Base-by-base conservation (phyloP, 768 basidiomycete genomes). In the Agaricus subrufescens region DNA sequence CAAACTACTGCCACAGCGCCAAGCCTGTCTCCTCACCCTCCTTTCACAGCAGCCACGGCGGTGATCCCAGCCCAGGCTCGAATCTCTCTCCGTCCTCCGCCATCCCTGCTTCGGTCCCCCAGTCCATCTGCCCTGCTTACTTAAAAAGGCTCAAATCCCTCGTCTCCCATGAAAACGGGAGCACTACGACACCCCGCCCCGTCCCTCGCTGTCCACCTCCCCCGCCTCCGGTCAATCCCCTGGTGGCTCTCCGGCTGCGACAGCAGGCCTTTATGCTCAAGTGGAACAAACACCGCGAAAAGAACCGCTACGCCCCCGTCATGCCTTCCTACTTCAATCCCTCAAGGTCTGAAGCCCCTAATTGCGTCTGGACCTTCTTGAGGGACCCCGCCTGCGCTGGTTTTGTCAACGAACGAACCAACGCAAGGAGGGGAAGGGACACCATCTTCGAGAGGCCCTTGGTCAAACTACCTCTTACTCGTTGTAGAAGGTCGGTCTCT, bases 301-400 rank as follows among this genome's bases (percentile, higher is more conserved):
- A 31, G 23, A 56, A 56, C 11, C 48, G 14, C 23, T 34, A 56
- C 34, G 49, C 55, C 4, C 55, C 55, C 30, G 34, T 39, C 8
- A 56, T 56, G 48, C 55, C 55, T 2, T 56, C 55, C 12, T 50
- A 50, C 45, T 56, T 56, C 49, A 56, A 56, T 19, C 55, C 55
- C 3, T 27, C 14, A 8, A 47, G 55, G 26, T 8, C 23, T 11
- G 43, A 50, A 1, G 48, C 55, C 12, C 55, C 55, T 6, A 27
- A 4, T 2, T 56, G 55, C 30, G 30, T 48, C 0, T 56, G 55
- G 55, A 56, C 12, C 23, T 56, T 56, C 42, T 38, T 56, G 49
- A 27, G 55, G 6, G 54, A 56, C 30, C n/a, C 47, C 1, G 30
- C 39, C 9, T 50, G 47, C 38, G 29, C 48, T 26, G 48, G 55